Evolutionary conservation across 2,329 filamentous ascomycete genomes (phyloP), one percentile per base, ranked within the genome.

Genomic region (Sclerotinia borealis): DNA sequence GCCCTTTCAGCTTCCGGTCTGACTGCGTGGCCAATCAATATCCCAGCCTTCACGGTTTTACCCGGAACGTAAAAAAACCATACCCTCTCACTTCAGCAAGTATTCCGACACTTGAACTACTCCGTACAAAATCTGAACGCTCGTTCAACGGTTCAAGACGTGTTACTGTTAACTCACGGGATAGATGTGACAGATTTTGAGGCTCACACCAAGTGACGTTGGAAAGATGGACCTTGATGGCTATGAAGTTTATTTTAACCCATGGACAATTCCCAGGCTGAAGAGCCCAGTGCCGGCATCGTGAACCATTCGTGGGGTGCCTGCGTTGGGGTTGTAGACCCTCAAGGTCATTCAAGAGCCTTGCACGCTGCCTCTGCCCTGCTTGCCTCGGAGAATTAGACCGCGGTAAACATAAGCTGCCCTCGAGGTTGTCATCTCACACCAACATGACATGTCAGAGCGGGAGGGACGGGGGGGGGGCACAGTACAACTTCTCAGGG

Each of bases 231-330:
- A 63, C 50, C 52, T 29, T 61, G 48, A 64, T 36, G 39, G 25
- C 37, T 36, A 41, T 61, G 47, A 60, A 61, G 56, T 61, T 66
- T 65, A 47, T 63, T 64, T 65, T 65, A 63, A 70, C 67, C 71
- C 70, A 68, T 71, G 71, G 51, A 59, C 19, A 39, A 29, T 48
- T 48, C 56, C 61, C 39, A 52, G 61, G 55, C 37, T 60, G 61
- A 59, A 59, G 52, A 66, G 68, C 54, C 39, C 63, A 64, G 64
- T 47, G 55, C 65, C 66, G 66, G 69, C 66, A 68, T 70, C 68
- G 70, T 68, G 68, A 71, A 69, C 68, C 65, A 69, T 69, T 70
- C 70, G 68, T 67, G 69, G 68, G 69, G 68, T 59, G 58, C 49
- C 49, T 55, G 59, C 43, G 56, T 48, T 59, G 61, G 50, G 50